Evolutionary conservation across 2,329 filamentous ascomycete species (phyloP).

Genomic region (Diaporthe helianthi): DNA sequence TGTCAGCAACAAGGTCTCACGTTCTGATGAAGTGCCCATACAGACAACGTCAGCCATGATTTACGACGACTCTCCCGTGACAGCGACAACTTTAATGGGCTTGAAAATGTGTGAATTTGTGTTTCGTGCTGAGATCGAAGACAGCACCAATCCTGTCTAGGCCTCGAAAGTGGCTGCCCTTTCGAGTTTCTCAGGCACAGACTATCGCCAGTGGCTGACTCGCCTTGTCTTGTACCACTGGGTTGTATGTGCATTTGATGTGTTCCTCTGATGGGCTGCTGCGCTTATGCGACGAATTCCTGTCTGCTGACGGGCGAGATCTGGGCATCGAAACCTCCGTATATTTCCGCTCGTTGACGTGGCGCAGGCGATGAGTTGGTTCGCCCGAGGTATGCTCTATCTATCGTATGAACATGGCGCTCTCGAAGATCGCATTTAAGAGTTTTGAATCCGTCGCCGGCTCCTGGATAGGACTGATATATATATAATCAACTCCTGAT

Average conservation of each 20-base stretch:
- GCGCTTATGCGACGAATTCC: not conserved
- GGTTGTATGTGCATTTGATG: not conserved
- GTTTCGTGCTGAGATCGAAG: not conserved
- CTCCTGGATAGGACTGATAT: not conserved
- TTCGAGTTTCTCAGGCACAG: not conserved
- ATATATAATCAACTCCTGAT: not conserved
- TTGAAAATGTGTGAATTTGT: not conserved
- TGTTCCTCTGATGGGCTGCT: not conserved
- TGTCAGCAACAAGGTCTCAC: constrained; percentile 17
- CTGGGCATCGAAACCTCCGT: not conserved
- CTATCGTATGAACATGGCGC: not conserved
- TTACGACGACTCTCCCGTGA: not conserved
- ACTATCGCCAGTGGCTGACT: not conserved
- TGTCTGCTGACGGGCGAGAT: not conserved
- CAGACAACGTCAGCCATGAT: not conserved
- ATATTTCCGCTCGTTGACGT: not conserved
- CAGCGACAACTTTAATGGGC: not conserved
- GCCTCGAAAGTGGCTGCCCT: not conserved
- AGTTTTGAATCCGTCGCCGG: not conserved
- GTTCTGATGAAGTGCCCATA: not conserved
- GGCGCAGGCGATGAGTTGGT: not conserved
- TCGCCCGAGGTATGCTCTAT: too few species aligned
- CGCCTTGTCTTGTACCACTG: not conserved
- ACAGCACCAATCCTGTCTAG: not conserved
- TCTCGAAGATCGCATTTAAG: not conserved